Base-by-base conservation (phyloP, 1,139 yeast genomes). In the Hanseniaspora sp. region DNA sequence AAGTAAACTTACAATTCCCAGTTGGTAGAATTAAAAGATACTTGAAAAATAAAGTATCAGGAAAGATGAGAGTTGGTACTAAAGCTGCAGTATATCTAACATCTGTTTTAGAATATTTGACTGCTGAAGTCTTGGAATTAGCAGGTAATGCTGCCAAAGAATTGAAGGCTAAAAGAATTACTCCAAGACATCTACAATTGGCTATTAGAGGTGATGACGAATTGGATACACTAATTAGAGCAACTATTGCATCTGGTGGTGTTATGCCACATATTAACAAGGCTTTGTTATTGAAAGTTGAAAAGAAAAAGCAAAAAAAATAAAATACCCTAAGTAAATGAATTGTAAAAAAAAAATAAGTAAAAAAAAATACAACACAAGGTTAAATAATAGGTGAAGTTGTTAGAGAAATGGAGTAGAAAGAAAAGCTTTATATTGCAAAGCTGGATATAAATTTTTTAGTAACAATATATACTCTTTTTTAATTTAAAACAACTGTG, bases 131-230 rank as follows among this genome's bases (percentile, higher is more conserved):
- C 54, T 80, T 92, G 70, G 99, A 92, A 74, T 79, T 92, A 75
- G 98, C 99, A 47, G 98, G 99, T 69, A 90, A 92, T 69, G 98
- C 98, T 37, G 98, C 98, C 60, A 90, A 92, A 74, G 98, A 94
- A 71, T 80, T 92, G 74, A 90, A 92, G 74, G 95, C 92, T 68
- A 88, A 94, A 77, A 86, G 99, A 80, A 92, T 92, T 71, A 90
- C 97, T 43, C 99, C 99, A 63, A 86, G 98, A 74, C 98, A 94
- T 71, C 77, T 94, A 72, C 98, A 92, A 74, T 80, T 94, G 71
- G 98, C 98, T 60, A 92, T 92, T 67, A 86, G 98, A 74, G 97
- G 97, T 62, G 98, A 94, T 74, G 98, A 92, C 72, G 98, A 94
- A 73, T 81, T 94, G 71, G 97, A 92, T 74, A 85, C 87, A 63